phyloP scores from a whole-genome alignment of 192 early-diverging fungal genomes.

The Mortierella alpina region DNA sequence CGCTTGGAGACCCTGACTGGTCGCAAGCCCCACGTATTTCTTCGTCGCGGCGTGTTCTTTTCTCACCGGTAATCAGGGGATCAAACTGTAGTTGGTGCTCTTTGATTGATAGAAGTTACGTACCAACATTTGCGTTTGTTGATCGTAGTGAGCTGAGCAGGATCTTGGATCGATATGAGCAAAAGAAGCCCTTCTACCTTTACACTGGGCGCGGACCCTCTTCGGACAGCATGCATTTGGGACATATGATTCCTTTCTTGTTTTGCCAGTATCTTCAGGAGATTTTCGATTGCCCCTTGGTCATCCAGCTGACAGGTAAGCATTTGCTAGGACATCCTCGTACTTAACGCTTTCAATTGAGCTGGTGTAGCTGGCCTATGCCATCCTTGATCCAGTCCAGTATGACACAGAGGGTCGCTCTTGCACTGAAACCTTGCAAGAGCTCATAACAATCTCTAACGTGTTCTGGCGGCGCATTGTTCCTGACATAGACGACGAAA shows the following conservation, averaged over 20 bases:
- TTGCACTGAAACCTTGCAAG: too few species aligned
- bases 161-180: constrained; percentile 92
- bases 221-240: constrained; percentile 92
- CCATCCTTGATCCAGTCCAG: too few species aligned
- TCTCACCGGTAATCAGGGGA: constrained; percentile 81
- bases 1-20: constrained; percentile 91
- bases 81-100: background rate
- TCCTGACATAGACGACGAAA: constrained; percentile 85
- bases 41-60: constrained; percentile 93
- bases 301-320: constrained; percentile 90
- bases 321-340: background rate
- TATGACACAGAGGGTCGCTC: too few species aligned
- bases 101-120: background rate
- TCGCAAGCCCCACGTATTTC: constrained; percentile 79
- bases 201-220: constrained; percentile 98
- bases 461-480: background rate
- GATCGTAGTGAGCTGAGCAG: constrained; percentile 75
- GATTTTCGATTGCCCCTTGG: constrained; percentile 92
- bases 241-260: constrained; percentile 96
- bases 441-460: background rate
- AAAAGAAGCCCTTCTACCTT: constrained; percentile 96
- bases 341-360: too few species aligned
- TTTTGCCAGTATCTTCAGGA: constrained; percentile 98
- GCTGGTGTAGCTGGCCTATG: too few species aligned
- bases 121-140: constrained; percentile 8